phyloP scores from a whole-genome alignment of 257 asterid species.

The Datura wrightii region DNA sequence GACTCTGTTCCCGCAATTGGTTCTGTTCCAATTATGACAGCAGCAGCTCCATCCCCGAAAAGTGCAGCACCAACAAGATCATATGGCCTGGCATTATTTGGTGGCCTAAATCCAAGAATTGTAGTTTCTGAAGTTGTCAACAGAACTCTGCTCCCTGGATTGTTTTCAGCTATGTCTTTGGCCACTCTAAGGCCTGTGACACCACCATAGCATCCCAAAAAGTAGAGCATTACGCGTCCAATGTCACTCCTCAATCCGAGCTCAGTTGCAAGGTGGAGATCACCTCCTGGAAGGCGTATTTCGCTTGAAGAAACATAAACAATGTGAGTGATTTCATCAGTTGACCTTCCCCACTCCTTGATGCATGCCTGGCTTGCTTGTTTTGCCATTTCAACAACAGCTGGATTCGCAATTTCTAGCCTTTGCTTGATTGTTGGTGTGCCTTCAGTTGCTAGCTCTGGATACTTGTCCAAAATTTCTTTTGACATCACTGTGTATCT shows the following conservation, averaged over 20 bases:
- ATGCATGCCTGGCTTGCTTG: slow-evolving; percentile 79
- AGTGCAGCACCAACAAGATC: slow-evolving; percentile 93
- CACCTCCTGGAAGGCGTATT: slow-evolving; percentile 95
- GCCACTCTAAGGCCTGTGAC: slow-evolving; percentile 92
- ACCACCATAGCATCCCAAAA: slow-evolving; percentile 93
- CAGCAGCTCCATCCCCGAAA: slow-evolving; percentile 91
- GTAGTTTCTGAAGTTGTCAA: slow-evolving; percentile 87
- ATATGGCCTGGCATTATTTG: slow-evolving; percentile 75
- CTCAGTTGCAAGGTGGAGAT: slow-evolving; percentile 72
- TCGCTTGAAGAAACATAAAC: slow-evolving; percentile 92
- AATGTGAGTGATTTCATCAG: slow-evolving; percentile 75
- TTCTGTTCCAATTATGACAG: slow-evolving; percentile 67
- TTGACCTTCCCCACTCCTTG: slow-evolving; percentile 70
- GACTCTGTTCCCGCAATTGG: slow-evolving; percentile 56
- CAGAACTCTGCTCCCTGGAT: slow-evolving; percentile 85
- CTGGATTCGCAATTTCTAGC: slow-evolving; percentile 82
- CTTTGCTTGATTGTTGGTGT: slow-evolving; percentile 81
- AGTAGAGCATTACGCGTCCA: slow-evolving; percentile 83
- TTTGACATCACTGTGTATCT: slow-evolving; percentile 86
- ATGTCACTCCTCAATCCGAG: slow-evolving; percentile 72
- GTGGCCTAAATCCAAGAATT: slow-evolving; percentile 86
- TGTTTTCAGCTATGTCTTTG: slow-evolving; percentile 92
- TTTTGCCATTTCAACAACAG: slow-evolving; percentile 77
- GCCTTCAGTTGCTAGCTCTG: slow-evolving; percentile 86
- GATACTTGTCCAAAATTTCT: slow-evolving; percentile 73